phyloP scores from a whole-genome alignment of 306 rosid genomes.

The Elaeagnus macrophylla region DNA sequence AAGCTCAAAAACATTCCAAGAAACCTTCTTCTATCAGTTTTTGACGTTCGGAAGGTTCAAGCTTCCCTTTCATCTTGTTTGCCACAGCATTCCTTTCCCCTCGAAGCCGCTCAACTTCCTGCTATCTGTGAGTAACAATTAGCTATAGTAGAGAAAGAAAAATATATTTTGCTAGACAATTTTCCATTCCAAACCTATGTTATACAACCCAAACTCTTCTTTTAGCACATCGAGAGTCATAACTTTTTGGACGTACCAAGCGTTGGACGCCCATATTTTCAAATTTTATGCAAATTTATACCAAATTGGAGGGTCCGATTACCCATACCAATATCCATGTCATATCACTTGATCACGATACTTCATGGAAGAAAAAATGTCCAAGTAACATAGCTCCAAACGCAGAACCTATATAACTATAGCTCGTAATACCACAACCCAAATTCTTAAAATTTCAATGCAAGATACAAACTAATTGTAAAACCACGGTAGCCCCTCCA shows the following conservation, averaged over 20 bases:
- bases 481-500: background rate
- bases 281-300: too few species aligned
- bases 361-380: too few species aligned
- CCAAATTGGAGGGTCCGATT: too few species aligned
- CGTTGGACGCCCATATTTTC: too few species aligned
- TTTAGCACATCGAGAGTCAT: too few species aligned
- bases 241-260: too few species aligned
- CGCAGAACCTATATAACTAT: background rate
- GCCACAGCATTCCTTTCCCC: conserved; percentile 86
- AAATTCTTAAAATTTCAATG: background rate
- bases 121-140: conserved; percentile 71
- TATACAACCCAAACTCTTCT: too few species aligned
- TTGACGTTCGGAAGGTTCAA: conserved; percentile 72
- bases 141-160: conserved; percentile 49
- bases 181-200: background rate
- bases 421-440: background rate
- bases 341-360: too few species aligned
- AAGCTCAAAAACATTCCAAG: conserved; percentile 8
- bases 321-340: too few species aligned
- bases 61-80: conserved; percentile 88
- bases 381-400: too few species aligned
- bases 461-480: background rate
- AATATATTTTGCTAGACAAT: background rate
- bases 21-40: conserved; percentile 77
- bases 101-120: conserved; percentile 96